These are phyloP conservation scores for Salix brachista DNA, from an alignment of 345 rosid species.

Conservation along the genomic window DNA sequence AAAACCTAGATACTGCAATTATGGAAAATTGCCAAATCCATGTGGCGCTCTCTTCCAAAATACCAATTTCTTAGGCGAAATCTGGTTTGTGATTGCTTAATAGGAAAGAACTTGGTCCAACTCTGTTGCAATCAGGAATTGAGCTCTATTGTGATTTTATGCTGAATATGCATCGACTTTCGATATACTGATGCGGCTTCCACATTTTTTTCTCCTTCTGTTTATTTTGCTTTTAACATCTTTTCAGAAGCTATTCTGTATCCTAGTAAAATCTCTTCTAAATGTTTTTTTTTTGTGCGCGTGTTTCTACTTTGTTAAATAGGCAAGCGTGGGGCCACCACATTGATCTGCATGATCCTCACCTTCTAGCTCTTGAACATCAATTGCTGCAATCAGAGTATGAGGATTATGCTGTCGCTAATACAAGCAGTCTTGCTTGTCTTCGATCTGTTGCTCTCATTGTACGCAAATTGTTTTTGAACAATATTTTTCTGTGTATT, in stretches of 20 bases:
- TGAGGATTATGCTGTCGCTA: constrained; percentile 52
- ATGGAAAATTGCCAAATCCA: not conserved
- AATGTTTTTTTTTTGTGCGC: not conserved
- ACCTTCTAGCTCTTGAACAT: constrained; percentile 51
- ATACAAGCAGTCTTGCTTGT: constrained; percentile 53
- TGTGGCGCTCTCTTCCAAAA: too few species aligned
- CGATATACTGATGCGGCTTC: not conserved
- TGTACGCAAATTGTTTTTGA: constrained; percentile 29
- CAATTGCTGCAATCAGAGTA: constrained; percentile 48
- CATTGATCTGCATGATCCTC: constrained; percentile 49
- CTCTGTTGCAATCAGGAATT: not conserved
- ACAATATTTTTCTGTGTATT: not conserved
- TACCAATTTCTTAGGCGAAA: too few species aligned
- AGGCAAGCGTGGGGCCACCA: constrained; percentile 66
- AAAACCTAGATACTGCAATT: not conserved
- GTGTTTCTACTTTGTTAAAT: constrained; percentile 1
- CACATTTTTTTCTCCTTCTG: not conserved
- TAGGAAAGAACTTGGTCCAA: too few species aligned
- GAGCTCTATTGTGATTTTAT: not conserved
- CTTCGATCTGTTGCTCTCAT: constrained; percentile 48
- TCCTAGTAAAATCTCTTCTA: not conserved
- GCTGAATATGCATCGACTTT: not conserved
- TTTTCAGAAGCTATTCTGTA: not conserved
- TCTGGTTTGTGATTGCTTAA: too few species aligned
- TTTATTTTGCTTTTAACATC: not conserved